phyloP scores from a whole-genome alignment of 768 basidiomycete species.

The Kwoniella shandongensis region DNA sequence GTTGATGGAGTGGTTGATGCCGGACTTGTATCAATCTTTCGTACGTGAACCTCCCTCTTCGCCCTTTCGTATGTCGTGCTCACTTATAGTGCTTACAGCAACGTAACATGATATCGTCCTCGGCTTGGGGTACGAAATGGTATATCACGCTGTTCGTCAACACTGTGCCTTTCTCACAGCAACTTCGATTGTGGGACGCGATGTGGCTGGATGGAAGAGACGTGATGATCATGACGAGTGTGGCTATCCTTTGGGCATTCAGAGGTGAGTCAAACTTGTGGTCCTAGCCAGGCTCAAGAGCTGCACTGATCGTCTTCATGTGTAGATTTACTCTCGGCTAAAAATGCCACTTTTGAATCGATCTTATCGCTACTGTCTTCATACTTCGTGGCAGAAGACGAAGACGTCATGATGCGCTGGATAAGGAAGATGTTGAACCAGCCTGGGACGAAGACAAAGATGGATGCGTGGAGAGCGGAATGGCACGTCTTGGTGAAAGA shows the following conservation, averaged over 20 bases:
- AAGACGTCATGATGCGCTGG: conserved; percentile 79
- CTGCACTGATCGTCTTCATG: not conserved
- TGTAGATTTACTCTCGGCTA: conserved; percentile 78
- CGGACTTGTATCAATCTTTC: conserved; percentile 81
- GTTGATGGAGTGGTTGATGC: conserved; percentile 81
- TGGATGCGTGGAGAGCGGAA: conserved; percentile 73
- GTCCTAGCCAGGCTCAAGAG: not conserved
- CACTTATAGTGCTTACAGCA: conserved; percentile 53
- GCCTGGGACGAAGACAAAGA: conserved; percentile 68
- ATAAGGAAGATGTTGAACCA: conserved; percentile 64
- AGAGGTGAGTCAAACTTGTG: conserved; percentile 61
- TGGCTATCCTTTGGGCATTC: conserved; percentile 89
- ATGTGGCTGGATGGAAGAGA: conserved; percentile 89
- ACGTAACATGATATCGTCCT: conserved; percentile 85
- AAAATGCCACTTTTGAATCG: conserved; percentile 80
- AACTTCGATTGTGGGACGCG: conserved; percentile 91
- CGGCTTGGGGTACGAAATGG: conserved; percentile 97
- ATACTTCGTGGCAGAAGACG: conserved; percentile 90
- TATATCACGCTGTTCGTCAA: conserved; percentile 97
- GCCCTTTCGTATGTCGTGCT: not conserved
- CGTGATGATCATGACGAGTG: conserved; percentile 75
- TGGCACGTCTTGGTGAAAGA: conserved; percentile 63
- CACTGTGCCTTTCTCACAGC: conserved; percentile 91
- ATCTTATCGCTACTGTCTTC: conserved; percentile 87
- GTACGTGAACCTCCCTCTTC: conserved; percentile 46